Conservation (phyloP, 208 protist species). For the Angomonas deanei region DNA sequence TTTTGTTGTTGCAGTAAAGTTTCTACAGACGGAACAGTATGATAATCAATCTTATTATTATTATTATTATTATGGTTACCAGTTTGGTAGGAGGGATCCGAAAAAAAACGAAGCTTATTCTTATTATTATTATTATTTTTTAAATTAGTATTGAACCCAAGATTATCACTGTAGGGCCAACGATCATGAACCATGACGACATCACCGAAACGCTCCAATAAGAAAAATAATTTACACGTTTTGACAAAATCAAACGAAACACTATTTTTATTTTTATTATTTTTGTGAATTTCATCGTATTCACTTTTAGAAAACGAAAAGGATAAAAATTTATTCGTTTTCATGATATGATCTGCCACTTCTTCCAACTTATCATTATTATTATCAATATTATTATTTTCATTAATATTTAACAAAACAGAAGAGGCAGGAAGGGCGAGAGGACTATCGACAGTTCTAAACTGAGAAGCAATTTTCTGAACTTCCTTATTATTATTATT, state of each 20-base stretch:
- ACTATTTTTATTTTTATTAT: slow-evolving; percentile 1
- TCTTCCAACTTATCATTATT: not conserved
- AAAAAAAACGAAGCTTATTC: no score
- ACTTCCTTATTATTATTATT: slow-evolving; percentile 5
- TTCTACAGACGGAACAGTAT: no score
- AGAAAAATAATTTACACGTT: not conserved
- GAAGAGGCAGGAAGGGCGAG: no score
- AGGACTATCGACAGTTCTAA: no score
- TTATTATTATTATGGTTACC: not conserved
- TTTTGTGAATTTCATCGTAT: not conserved
- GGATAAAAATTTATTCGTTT: not conserved
- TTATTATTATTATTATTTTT: slow-evolving; percentile 5
- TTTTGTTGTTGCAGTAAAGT: no score
- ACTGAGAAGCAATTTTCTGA: no score
- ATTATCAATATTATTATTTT: not conserved
- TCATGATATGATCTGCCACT: not conserved
- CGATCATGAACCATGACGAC: not conserved
- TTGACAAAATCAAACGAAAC: not conserved
- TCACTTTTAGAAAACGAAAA: not conserved
- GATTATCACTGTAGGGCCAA: not conserved
- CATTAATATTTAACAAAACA: no score
- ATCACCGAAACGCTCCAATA: not conserved
- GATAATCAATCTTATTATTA: slow-evolving; percentile 5
- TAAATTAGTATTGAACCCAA: not conserved
- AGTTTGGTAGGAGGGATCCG: no score